Evolutionary conservation across 2,329 filamentous ascomycete genomes (phyloP), one percentile per base, ranked within the genome.

Genomic region (Cercospora citrullina): DNA sequence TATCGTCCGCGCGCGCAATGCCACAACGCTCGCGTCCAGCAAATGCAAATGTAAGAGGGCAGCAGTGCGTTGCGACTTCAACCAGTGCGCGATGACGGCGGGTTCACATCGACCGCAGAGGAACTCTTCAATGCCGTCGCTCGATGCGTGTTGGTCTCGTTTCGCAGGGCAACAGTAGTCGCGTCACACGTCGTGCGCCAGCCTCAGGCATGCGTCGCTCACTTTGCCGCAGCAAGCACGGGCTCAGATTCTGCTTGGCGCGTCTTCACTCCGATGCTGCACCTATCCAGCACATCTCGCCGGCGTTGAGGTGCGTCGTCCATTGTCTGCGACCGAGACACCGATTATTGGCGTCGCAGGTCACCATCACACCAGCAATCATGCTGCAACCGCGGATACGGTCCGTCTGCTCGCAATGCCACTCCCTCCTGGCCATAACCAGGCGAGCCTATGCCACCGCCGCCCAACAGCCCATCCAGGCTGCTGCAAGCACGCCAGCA

Each of bases 351-450:
- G 36, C 16, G 14, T 30, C 21, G 39, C 33, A 28, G 23, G 42
- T 16, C 26, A 26, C 9, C 39, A 31, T 18, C 26, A 5, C 58
- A 31, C 45, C 45, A 23, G 45, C 45, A 51, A 77, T 60, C 60
- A 92, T 92, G 89, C 81, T 92, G 71, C 89, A 90, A 79, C 85
- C 88, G 72, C 86, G 89, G 80, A 80, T 90, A 81, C 85, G 86
- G 76, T 66, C 74, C n/a, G 67, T 82, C 86, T 69, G 81, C 82
- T 74, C 81, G 81, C 78, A 80, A 83, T 79, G 80, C 80, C 77
- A 79, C 82, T 72, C 79, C 83, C 71, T 84, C 68, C 77, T 86
- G 71, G 79, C 81, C 70, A 78, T 79, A 68, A 74, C 77, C 64
- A 75, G 76, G 72, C 86, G 87, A 72, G 80, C 81, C 63, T 89